These are phyloP conservation scores for Kazachstania taianensis DNA, from an alignment of 805 yeast species.

Conservation along the genomic window DNA sequence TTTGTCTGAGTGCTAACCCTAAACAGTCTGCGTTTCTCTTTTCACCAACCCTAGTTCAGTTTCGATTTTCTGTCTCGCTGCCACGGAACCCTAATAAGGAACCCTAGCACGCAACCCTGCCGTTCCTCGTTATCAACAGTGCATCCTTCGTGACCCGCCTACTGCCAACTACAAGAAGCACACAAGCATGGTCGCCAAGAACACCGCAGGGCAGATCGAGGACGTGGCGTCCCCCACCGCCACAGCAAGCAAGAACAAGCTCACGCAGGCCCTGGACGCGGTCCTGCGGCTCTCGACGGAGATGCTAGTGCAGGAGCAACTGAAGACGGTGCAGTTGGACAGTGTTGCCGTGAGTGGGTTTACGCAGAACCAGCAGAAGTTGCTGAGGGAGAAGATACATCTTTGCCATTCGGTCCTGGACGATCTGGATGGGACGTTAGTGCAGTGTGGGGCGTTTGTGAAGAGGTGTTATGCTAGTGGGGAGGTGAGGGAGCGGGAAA, in stretches of 20 bases:
- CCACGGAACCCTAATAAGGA: too few relatives aligned
- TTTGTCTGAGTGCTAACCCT: too few relatives aligned
- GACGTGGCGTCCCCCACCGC: conserved; percentile 2
- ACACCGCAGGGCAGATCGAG: conserved; percentile 2
- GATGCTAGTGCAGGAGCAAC: conserved; percentile 28
- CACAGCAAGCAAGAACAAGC: conserved; percentile 19
- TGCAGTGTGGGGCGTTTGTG: conserved; percentile 22
- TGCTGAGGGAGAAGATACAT: conserved; percentile 20
- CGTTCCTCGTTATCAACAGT: too few relatives aligned
- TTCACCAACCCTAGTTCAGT: background rate
- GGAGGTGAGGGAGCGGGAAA: conserved; percentile 22
- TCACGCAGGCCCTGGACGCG: conserved; percentile 27
- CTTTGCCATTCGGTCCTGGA: conserved; percentile 25
- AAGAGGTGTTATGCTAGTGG: conserved; percentile 25
- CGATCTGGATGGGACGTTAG: conserved; percentile 23
- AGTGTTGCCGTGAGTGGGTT: conserved; percentile 19
- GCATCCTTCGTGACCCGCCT: too few relatives aligned
- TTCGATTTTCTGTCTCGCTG: too few relatives aligned
- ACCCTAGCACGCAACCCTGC: too few relatives aligned
- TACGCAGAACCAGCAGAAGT: conserved; percentile 18
- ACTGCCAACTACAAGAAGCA: too few relatives aligned
- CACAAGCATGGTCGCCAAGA: conserved; percentile 5
- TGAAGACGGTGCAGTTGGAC: conserved; percentile 26
- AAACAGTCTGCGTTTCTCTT: too few relatives aligned
- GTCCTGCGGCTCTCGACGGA: conserved; percentile 27